phyloP scores from a whole-genome alignment of 805 yeast species.

The Kodamaea neixiangensis region DNA sequence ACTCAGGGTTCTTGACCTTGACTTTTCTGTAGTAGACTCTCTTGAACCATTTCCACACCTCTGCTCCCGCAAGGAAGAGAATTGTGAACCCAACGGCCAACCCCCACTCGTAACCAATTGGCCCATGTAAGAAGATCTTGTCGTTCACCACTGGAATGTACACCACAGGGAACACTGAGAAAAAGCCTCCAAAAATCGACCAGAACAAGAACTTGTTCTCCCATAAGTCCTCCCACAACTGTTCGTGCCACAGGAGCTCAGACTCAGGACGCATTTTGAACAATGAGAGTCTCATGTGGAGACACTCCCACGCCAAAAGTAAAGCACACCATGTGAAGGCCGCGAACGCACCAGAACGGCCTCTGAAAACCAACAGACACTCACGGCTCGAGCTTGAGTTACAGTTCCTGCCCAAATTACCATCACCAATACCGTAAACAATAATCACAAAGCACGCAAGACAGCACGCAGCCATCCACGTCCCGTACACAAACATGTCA shows the following conservation, averaged over 20 bases:
- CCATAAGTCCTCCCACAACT: conserved; percentile 37
- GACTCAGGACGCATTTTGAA: conserved; percentile 40
- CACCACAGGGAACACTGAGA: conserved; percentile 41
- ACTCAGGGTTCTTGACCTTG: conserved; percentile 30
- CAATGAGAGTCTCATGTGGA: conserved; percentile 37
- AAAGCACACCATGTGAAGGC: conserved; percentile 45
- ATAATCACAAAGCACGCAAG: conserved; percentile 38
- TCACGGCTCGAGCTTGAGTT: conserved; percentile 25
- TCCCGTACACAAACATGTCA: conserved; percentile 43
- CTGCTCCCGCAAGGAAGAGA: conserved; percentile 35
- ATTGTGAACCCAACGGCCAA: conserved; percentile 34
- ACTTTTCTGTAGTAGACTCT: conserved; percentile 30
- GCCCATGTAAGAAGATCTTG: conserved; percentile 40
- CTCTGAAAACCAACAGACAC: conserved; percentile 38
- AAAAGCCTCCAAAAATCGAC: conserved; percentile 38
- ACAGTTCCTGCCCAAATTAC: conserved; percentile 39
- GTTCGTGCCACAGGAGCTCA: conserved; percentile 39
- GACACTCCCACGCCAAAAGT: conserved; percentile 42
- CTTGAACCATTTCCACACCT: conserved; percentile 43
- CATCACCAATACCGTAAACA: conserved; percentile 42
- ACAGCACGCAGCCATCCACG: conserved; percentile 45
- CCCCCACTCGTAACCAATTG: conserved; percentile 44
- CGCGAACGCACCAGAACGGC: conserved; percentile 41
- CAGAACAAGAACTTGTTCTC: conserved; percentile 39
- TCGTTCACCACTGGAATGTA: conserved; percentile 43